These are phyloP conservation scores for Alternaria sp. DNA, from an alignment of 2,329 filamentous ascomycete species.

Conservation along the genomic window DNA sequence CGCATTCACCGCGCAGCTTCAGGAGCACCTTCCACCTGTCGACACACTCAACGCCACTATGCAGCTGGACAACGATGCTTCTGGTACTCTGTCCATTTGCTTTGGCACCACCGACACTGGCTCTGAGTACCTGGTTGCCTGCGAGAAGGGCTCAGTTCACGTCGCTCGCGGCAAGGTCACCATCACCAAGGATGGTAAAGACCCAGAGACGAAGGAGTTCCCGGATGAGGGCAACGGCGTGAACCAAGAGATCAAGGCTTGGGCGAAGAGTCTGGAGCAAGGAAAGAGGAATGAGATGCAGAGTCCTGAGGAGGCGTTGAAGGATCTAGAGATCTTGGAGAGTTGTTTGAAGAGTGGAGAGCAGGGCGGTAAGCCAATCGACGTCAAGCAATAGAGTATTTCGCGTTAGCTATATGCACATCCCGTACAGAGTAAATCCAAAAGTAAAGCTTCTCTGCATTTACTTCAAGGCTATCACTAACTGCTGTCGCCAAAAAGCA, in stretches of 20 bases:
- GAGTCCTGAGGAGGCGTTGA: slow-evolving; percentile 64
- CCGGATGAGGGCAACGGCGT: slow-evolving; percentile 60
- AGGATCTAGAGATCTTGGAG: slow-evolving; percentile 64
- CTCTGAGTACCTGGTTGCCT: slow-evolving; percentile 63
- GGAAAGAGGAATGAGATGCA: slow-evolving; percentile 60
- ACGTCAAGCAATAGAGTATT: slow-evolving; percentile 15
- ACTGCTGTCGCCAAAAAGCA: not conserved
- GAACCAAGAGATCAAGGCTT: slow-evolving; percentile 65
- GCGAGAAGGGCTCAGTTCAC: slow-evolving; percentile 63
- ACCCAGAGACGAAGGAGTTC: slow-evolving; percentile 54
- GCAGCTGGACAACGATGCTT: slow-evolving; percentile 60
- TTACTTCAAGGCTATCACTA: accelerated
- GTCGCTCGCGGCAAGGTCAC: slow-evolving; percentile 53
- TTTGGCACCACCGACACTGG: slow-evolving; percentile 63
- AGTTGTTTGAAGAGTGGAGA: slow-evolving; percentile 51
- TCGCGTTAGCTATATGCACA: not conserved
- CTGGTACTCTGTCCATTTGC: slow-evolving; percentile 64
- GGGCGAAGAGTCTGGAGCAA: slow-evolving; percentile 60
- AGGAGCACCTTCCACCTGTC: slow-evolving; percentile 66
- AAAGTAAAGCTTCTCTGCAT: not conserved
- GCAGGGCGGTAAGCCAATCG: slow-evolving; percentile 41
- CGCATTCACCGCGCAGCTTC: slow-evolving; percentile 63
- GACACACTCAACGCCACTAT: slow-evolving; percentile 70
- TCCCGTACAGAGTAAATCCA: not conserved
- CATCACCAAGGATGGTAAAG: slow-evolving; percentile 23